Evolutionary conservation across 345 rosid genomes (phyloP).

Genomic region (Gossypium bickii): DNA sequence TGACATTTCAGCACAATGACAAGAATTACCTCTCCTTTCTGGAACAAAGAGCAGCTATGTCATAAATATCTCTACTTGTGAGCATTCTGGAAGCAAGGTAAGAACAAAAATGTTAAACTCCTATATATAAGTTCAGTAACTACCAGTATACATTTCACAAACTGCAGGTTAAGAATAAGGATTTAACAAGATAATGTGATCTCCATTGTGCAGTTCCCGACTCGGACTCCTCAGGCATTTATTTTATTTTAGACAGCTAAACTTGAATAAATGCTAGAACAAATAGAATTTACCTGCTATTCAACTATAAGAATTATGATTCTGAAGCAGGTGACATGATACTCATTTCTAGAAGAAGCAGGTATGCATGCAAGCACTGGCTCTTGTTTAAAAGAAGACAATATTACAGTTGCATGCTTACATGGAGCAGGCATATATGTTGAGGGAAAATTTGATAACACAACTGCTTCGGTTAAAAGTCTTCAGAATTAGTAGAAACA

Average conservation of each 20-base stretch:
- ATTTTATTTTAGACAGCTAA: neutral
- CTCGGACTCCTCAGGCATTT: neutral
- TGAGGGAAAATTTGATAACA: neutral
- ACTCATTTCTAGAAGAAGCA: neutral
- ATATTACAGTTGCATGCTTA: neutral
- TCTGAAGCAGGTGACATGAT: neutral
- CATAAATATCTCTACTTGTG: slow-evolving; percentile 62
- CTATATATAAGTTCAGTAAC: neutral
- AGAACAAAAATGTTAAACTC: neutral
- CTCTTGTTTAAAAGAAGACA: neutral
- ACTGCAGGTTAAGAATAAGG: slow-evolving; percentile 1
- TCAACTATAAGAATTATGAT: neutral
- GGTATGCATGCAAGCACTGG: neutral
- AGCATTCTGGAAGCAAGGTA: slow-evolving; percentile 44
- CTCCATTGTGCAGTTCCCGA: neutral
- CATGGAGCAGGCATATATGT: neutral
- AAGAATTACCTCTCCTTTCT: slow-evolving; percentile 57
- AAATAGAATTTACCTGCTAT: neutral
- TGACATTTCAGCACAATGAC: neutral
- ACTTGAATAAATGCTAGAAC: neutral
- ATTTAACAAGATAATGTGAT: neutral
- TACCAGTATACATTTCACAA: neutral
- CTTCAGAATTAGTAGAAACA: neutral
- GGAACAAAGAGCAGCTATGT: slow-evolving; percentile 84
- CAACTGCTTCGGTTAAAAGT: too few species aligned